Evolutionary conservation across 2,329 filamentous ascomycete species (phyloP), one percentile per base, ranked within the genome.

Genomic region (Lachnellula suecica): DNA sequence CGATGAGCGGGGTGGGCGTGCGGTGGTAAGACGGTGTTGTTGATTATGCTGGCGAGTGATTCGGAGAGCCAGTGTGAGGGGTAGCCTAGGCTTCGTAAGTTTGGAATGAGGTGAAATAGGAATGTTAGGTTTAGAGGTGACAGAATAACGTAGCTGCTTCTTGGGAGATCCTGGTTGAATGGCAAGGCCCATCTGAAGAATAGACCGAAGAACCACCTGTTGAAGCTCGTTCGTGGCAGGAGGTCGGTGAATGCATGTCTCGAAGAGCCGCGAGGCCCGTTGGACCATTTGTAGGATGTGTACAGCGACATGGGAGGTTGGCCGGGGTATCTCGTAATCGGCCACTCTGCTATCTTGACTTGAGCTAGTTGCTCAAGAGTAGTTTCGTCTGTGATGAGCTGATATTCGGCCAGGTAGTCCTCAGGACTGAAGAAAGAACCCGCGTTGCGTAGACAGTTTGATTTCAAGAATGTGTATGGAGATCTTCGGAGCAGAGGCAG

Each of bases 11-110:
- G 57, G 52, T 3, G 56, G 53, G 2, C 50, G 45, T 9, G 37
- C 35, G 3, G 42, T 53, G 4, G 54, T 61, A 6, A 20, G 11
- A 61, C 47, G 15, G 46, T 58, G 38, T 50, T 44, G 10, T 42
- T 17, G 11, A 59, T 31, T 29, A 59, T 56, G 15, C 44, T 56
- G 23, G n/a, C 43, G 3, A 61, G 43, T 9, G 31, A 17, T 31
- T 59, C 53, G 11, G 53, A 54, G 6, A 61, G 31, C 57, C 54
- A 59, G 37, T 61, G 53, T n/a, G 51, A 49, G 8, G 53, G 57
- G 31, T 61, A 61, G 17, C 54, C 57, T 9, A 59, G 25, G 3
- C 17, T 25, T 6, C 29, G 31, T 2, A 59, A 43, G 38, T 58
- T 49, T 3, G 29, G 10, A 4, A 56, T 53, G 17, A 59, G 42